Percentiles rank a stretch among this genome's conserved stretches.
Evolutionary conservation across 176 grass and related monocot species (phyloP).

Genomic region (Puya raimondii): DNA sequence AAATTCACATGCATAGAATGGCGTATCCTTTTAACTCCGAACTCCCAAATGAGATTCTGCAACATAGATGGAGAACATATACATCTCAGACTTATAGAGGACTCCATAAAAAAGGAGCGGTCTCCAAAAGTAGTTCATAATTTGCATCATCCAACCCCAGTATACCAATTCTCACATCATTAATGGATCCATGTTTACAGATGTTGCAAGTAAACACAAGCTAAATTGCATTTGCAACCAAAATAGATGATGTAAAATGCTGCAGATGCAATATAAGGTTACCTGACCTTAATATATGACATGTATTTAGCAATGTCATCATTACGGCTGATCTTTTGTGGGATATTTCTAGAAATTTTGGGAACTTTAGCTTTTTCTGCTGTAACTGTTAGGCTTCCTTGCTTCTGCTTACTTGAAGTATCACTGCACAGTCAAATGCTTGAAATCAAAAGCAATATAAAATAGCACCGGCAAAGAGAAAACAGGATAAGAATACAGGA

Average conservation of each 20-base stretch:
- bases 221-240: not conserved
- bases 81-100: too few relatives aligned
- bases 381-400: slow-evolving; percentile 13
- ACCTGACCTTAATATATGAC: slow-evolving; percentile 60
- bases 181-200: too few relatives aligned
- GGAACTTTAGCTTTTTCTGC: slow-evolving; percentile 7
- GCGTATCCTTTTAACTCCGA: too few relatives aligned
- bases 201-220: too few relatives aligned
- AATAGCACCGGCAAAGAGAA: not conserved
- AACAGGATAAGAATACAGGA: too few relatives aligned
- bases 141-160: too few relatives aligned
- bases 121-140: too few relatives aligned
- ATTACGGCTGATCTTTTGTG: slow-evolving; percentile 15
- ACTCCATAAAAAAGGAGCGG: too few relatives aligned
- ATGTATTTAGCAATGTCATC: slow-evolving; percentile 42
- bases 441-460: not conserved
- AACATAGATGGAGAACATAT: too few relatives aligned
- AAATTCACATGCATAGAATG: too few relatives aligned
- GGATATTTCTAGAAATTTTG: slow-evolving; percentile 5
- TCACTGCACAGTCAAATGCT: slow-evolving; percentile 33
- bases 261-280: not conserved
- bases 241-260: not conserved
- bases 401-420: slow-evolving; percentile 24
- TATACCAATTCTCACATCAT: too few relatives aligned
- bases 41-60: too few relatives aligned